Conservation (phyloP, 371 early-diverging fungal genomes). For the Circinella umbellata region DNA sequence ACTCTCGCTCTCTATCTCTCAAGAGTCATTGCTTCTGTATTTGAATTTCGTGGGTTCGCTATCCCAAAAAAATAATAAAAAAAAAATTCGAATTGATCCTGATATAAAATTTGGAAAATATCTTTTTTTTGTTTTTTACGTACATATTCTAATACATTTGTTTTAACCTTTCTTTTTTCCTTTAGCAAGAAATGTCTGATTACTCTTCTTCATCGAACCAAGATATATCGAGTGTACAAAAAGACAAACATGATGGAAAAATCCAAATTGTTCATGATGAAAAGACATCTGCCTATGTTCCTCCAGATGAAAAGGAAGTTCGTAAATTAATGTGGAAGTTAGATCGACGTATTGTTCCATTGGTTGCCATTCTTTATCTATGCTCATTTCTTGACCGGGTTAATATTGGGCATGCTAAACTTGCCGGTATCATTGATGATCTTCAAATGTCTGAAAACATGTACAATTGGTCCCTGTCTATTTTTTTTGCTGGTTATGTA, state of each 20-base stretch:
- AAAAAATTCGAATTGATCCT: too few species aligned
- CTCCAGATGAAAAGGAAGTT: slow-evolving; percentile 8
- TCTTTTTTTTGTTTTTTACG: too few species aligned
- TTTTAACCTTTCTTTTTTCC: not conserved
- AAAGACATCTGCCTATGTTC: not conserved
- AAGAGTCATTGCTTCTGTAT: too few species aligned
- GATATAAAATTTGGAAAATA: too few species aligned
- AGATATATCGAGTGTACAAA: not conserved
- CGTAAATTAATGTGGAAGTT: slow-evolving; percentile 2
- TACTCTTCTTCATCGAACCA: not conserved
- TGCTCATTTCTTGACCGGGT: slow-evolving; percentile 59
- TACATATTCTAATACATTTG: too few species aligned
- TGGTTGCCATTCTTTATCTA: slow-evolving; percentile 51
- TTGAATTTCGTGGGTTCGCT: too few species aligned
- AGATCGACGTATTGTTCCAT: slow-evolving; percentile 23
- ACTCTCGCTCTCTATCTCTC: too few species aligned
- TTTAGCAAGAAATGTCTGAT: too few species aligned
- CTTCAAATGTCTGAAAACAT: slow-evolving; percentile 45
- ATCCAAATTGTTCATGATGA: not conserved
- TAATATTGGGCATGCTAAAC: slow-evolving; percentile 62
- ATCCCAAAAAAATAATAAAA: too few species aligned
- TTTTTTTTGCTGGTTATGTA: slow-evolving; percentile 69
- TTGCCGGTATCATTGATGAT: slow-evolving; percentile 51
- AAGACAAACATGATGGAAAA: not conserved
- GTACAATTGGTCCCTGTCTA: slow-evolving; percentile 64